phyloP scores from a whole-genome alignment of 345 rosid genomes.

The Brassica incana region DNA sequence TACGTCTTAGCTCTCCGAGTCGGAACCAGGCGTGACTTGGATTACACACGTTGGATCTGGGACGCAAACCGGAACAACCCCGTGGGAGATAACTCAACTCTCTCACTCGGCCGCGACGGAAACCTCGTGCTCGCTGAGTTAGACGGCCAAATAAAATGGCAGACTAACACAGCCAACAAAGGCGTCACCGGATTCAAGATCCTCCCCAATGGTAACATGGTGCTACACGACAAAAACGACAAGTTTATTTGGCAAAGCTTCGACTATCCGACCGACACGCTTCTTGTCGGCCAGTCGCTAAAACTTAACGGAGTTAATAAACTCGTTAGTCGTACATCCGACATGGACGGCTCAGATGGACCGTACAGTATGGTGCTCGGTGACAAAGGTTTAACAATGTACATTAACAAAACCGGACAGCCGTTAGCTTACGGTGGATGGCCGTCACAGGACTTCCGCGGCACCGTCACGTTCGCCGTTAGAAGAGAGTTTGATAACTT shows the following conservation, averaged over 20 bases:
- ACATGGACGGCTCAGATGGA: conserved; percentile 41
- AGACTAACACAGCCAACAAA: conserved; percentile 61
- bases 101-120: conserved; percentile 50
- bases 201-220: conserved; percentile 60
- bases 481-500: background rate
- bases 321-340: conserved; percentile 62
- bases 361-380: conserved; percentile 59
- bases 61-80: conserved; percentile 69
- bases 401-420: conserved; percentile 39
- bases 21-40: conserved; percentile 39
- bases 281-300: conserved; percentile 54
- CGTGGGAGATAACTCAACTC: conserved; percentile 54
- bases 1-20: conserved; percentile 53
- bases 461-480: conserved; percentile 33
- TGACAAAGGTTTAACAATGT: conserved; percentile 40
- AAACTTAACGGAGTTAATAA: conserved; percentile 38
- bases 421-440: conserved; percentile 42
- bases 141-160: conserved; percentile 63
- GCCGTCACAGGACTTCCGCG: conserved; percentile 23
- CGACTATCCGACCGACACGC: conserved; percentile 59
- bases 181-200: conserved; percentile 59
- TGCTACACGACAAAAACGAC: conserved; percentile 49
- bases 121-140: conserved; percentile 59
- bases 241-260: conserved; percentile 64
- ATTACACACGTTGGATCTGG: conserved; percentile 57